These are phyloP conservation scores for Verticillium nonalfalfae DNA, from an alignment of 2,329 filamentous ascomycete genomes.

Conservation along the genomic window DNA sequence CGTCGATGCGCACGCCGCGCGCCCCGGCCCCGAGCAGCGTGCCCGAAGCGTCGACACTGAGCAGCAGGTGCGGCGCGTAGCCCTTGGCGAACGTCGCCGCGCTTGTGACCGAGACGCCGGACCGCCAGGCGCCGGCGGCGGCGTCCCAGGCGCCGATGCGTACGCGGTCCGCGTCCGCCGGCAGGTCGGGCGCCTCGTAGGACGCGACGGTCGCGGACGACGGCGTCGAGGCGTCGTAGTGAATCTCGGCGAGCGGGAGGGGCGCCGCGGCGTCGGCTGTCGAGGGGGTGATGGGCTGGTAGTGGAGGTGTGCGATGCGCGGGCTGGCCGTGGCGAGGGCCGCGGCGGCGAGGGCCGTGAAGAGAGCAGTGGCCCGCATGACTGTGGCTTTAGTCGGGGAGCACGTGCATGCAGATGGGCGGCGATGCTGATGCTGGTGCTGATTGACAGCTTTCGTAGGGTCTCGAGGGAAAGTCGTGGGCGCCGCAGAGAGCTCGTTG, in stretches of 20 bases:
- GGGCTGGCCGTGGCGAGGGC: conserved; percentile 30
- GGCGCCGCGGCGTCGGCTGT: conserved; percentile 20
- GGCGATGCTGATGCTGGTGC: neutral
- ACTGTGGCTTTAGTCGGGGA: neutral
- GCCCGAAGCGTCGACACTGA: conserved; percentile 41
- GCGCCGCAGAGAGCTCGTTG: no score
- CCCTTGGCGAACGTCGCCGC: conserved; percentile 55
- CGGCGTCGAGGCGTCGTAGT: conserved; percentile 42
- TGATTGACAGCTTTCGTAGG: neutral
- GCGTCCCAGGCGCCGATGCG: conserved; percentile 53
- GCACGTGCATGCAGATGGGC: neutral
- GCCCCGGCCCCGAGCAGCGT: conserved; percentile 42
- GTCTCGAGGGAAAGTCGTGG: neutral
- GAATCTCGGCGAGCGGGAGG: conserved; percentile 47
- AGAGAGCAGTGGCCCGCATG: conserved; percentile 35
- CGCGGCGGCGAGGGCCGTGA: conserved; percentile 36
- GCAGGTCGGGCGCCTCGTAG: conserved; percentile 51
- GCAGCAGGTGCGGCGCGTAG: conserved; percentile 49
- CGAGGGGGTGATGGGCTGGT: conserved; percentile 39
- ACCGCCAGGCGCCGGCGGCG: conserved; percentile 38
- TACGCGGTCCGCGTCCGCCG: conserved; percentile 38
- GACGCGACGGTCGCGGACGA: conserved; percentile 39
- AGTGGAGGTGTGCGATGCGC: conserved; percentile 44
- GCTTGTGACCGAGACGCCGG: conserved; percentile 49
- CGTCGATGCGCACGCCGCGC: conserved; percentile 55